Evolutionary conservation across 257 asterid species (phyloP).

Genomic region (Nyctanthes arbortristis): DNA sequence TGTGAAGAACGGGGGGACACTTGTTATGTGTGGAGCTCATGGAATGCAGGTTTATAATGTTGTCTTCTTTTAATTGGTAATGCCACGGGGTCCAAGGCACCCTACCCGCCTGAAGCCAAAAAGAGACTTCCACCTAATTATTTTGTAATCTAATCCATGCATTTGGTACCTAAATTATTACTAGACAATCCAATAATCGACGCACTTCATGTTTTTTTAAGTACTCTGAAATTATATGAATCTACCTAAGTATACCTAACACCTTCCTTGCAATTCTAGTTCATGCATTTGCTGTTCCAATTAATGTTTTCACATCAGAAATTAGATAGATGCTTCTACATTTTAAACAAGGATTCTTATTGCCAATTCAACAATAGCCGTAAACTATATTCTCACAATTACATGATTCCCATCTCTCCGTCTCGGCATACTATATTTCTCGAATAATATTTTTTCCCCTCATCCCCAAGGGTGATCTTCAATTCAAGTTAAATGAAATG

Average conservation of each 20-base stretch:
- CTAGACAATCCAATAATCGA: not conserved
- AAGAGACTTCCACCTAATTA: not conserved
- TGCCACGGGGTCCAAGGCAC: not conserved
- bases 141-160: not conserved
- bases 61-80: not conserved
- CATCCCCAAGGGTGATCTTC: too few relatives aligned
- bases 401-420: too few relatives aligned
- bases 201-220: not conserved
- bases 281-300: too few relatives aligned
- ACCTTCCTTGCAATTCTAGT: not conserved
- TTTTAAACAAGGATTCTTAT: too few relatives aligned
- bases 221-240: not conserved
- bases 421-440: too few relatives aligned
- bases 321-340: too few relatives aligned
- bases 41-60: too few relatives aligned
- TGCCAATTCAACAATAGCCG: too few relatives aligned
- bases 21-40: not conserved
- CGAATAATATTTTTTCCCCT: too few relatives aligned
- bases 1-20: not conserved
- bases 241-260: too few relatives aligned
- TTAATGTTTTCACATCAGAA: not conserved
- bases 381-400: too few relatives aligned
- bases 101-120: not conserved
- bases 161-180: not conserved
- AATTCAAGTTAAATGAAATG: too few relatives aligned